Conservation (phyloP, 2,329 filamentous ascomycete species). For the Aspergillus nomiae region DNA sequence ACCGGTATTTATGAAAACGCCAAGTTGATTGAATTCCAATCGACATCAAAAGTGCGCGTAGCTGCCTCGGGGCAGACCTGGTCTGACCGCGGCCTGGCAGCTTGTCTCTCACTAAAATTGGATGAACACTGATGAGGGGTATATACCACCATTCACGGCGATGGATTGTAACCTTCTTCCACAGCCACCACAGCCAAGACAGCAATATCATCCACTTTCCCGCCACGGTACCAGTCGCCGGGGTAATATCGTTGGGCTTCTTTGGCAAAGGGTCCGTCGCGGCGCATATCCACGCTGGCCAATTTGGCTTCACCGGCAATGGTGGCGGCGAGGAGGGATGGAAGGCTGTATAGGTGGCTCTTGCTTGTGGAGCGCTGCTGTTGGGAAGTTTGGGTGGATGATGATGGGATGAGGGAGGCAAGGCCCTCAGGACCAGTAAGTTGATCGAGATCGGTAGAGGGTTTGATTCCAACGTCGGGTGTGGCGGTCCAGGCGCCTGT, state of each 20-base stretch:
- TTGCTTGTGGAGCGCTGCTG: constrained; percentile 17
- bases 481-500: constrained; percentile 73
- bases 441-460: constrained; percentile 60
- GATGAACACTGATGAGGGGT: neutral
- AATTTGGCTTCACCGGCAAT: constrained; percentile 81
- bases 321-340: constrained; percentile 75
- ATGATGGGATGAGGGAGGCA: constrained; percentile 26
- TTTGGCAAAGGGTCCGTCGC: constrained; percentile 91
- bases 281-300: constrained; percentile 76
- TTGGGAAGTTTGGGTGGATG: constrained; percentile 8
- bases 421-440: constrained; percentile 54
- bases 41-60: neutral
- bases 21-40: neutral
- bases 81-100: neutral
- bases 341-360: constrained; percentile 58
- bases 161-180: constrained; percentile 49
- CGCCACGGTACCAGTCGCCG: constrained; percentile 81
- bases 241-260: constrained; percentile 89
- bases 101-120: neutral
- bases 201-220: constrained; percentile 95
- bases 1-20: neutral
- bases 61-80: neutral
- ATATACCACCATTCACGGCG: neutral
- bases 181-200: constrained; percentile 78
- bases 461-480: constrained; percentile 60